Evolutionary conservation across 345 rosid genomes (phyloP).

Genomic region (Durio zibethinus): DNA sequence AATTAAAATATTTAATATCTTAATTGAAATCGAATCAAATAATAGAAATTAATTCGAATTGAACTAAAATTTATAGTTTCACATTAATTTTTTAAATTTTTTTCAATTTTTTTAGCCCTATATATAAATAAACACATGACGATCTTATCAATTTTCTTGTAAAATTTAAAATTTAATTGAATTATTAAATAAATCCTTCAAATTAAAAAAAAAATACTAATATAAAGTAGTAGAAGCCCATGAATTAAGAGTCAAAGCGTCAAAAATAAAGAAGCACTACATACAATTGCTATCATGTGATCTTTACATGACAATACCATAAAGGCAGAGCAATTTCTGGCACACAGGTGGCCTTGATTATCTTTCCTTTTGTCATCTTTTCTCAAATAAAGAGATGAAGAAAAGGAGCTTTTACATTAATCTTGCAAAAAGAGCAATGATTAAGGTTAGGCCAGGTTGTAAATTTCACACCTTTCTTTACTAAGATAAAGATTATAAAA

Average conservation of each 20-base stretch:
- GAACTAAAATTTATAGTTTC: no score
- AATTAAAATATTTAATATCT: no score
- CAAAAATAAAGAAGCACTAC: neutral
- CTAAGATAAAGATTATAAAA: neutral
- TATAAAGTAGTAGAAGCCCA: neutral
- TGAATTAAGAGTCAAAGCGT: conserved; percentile 11
- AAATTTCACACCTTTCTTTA: neutral
- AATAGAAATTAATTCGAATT: no score
- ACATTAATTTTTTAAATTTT: no score
- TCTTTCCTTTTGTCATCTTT: neutral
- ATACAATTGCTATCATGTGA: neutral
- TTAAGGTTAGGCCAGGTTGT: neutral
- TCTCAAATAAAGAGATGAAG: neutral
- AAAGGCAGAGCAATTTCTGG: neutral
- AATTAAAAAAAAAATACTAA: neutral
- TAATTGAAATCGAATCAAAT: no score
- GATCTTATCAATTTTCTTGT: no score
- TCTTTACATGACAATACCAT: neutral
- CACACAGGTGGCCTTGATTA: neutral
- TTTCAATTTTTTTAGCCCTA: no score
- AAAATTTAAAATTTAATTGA: no score
- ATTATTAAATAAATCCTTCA: neutral
- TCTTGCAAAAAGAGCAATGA: neutral
- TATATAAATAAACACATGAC: no score
- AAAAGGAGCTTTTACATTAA: neutral